Conservation (phyloP, 257 asterid genomes). For the Verbascum thapsus region DNA sequence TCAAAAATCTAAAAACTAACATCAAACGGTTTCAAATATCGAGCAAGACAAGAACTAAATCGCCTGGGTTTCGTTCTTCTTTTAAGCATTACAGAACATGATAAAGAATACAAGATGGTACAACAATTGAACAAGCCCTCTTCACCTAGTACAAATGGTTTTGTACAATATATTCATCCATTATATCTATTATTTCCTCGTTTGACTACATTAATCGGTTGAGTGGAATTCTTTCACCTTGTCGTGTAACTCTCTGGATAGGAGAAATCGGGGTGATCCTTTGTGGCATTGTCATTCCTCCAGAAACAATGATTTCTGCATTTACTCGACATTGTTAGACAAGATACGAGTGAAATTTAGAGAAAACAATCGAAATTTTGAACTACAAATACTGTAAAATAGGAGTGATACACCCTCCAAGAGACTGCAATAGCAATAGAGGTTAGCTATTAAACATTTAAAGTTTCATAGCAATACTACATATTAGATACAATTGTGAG, state of each 20-base stretch:
- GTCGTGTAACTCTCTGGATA: slow-evolving; percentile 53
- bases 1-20: background rate
- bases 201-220: slow-evolving; percentile 45
- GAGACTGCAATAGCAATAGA: too few species aligned
- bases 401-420: too few species aligned
- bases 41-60: slow-evolving; percentile 4
- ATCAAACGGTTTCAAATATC: background rate
- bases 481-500: too few species aligned
- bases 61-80: too few species aligned
- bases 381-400: too few species aligned
- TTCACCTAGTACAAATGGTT: background rate
- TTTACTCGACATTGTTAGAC: slow-evolving; percentile 30
- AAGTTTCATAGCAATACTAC: too few species aligned
- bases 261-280: slow-evolving; percentile 57
- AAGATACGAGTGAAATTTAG: background rate
- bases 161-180: background rate
- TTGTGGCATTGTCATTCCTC: slow-evolving; percentile 96
- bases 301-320: slow-evolving; percentile 90
- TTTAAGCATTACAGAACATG: too few species aligned
- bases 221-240: slow-evolving; percentile 66
- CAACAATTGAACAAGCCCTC: background rate
- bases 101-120: slow-evolving; percentile 14
- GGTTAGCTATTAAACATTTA: too few species aligned
- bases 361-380: background rate
- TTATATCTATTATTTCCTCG: slow-evolving; percentile 8